Base-by-base conservation (phyloP, 2,329 filamentous ascomycete genomes). In the Chrysoporthe deuterocubensis region DNA sequence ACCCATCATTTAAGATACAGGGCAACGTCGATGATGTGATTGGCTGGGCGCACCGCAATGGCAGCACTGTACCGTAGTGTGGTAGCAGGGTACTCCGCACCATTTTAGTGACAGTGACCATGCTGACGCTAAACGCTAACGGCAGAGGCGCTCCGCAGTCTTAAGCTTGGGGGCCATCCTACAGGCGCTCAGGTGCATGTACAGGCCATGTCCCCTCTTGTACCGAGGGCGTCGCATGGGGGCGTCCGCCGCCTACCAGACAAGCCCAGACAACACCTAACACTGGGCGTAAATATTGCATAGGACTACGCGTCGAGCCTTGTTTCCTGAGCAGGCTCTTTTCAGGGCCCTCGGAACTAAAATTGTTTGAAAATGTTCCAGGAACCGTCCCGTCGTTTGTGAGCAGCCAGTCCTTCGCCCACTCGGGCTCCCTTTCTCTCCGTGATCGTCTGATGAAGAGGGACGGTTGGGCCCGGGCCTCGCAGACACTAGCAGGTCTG, bases 21-120 rank as follows among this genome's bases (percentile, higher is more conserved):
- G 40, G 56, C 56, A 58, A 60, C 57, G 14, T 40, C 37, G 42
- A 60, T 60, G 57, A 60, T 60, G 57, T 60, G 57, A 60, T 60
- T 40, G 40, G 57, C 57, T 43, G n/a, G 40, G n/a, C 37, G 6
- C 37, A 21, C 21, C 11, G 40, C n/a, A 21, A 26, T n/a, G 18
- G 40, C 18, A 16, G 37, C n/a, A 37, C n/a, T 26, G 37, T n/a
- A 40, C 50, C 21, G 50, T 50, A n/a, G 16, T 21, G 50, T 26
- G 50, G n/a, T 26, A 54, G n/a, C 21, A 11, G 9, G 21, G n/a
- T 21, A 54, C 16, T n/a, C 3, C 9, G 21, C n/a, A 26, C 4
- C 7, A 21, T 21, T 4, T 26, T 4, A 16, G 9, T n/a, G n/a
- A n/a, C 50, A 54, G 50, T 21, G 50, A n/a, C 4, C 9, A n/a